Evolutionary conservation across 495 filamentous ascomycete genomes (phyloP).

Genomic region (Parathielavia appendiculata): DNA sequence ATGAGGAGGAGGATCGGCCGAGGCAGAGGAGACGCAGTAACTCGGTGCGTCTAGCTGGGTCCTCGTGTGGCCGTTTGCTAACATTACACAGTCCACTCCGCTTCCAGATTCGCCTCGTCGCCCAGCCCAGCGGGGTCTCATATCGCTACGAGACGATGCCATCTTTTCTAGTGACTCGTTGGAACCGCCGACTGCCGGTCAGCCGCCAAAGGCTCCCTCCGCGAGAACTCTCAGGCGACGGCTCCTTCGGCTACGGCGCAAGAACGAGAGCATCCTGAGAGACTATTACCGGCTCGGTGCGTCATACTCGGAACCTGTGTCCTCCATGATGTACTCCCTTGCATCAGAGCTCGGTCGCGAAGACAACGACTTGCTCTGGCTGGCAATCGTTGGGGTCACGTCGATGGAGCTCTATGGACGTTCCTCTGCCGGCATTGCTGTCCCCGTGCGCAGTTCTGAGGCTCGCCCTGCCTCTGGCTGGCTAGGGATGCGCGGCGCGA

Average conservation of each 20-base stretch:
- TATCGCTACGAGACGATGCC: conserved; percentile 43
- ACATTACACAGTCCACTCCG: conserved; percentile 51
- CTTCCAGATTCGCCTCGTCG: conserved; percentile 49
- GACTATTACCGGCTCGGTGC: conserved; percentile 81
- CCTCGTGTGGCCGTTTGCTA: conserved; percentile 15
- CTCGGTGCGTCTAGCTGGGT: conserved; percentile 54
- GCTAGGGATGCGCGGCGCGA: conserved; percentile 76
- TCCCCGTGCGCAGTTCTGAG: conserved; percentile 54
- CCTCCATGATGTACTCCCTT: conserved; percentile 85
- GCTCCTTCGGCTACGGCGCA: conserved; percentile 66
- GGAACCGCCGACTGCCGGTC: conserved; percentile 51
- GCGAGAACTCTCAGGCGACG: conserved; percentile 63
- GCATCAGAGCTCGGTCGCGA: conserved; percentile 93
- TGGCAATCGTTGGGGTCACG: conserved; percentile 85
- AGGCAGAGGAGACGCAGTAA: conserved; percentile 78
- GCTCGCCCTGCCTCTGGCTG: conserved; percentile 59
- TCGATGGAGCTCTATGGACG: conserved; percentile 89
- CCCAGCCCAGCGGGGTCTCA: conserved; percentile 45
- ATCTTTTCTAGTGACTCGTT: conserved; percentile 37
- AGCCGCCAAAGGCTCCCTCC: conserved; percentile 58
- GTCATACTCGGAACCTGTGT: conserved; percentile 91
- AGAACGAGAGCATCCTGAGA: conserved; percentile 66
- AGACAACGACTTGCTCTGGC: conserved; percentile 94
- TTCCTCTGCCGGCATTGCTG: conserved; percentile 71
- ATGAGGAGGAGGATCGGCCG: conserved; percentile 66